Evolutionary conservation across 768 basidiomycete species (phyloP), one percentile per base, ranked within the genome.

Genomic region (Xerocomellus amylosporus): DNA sequence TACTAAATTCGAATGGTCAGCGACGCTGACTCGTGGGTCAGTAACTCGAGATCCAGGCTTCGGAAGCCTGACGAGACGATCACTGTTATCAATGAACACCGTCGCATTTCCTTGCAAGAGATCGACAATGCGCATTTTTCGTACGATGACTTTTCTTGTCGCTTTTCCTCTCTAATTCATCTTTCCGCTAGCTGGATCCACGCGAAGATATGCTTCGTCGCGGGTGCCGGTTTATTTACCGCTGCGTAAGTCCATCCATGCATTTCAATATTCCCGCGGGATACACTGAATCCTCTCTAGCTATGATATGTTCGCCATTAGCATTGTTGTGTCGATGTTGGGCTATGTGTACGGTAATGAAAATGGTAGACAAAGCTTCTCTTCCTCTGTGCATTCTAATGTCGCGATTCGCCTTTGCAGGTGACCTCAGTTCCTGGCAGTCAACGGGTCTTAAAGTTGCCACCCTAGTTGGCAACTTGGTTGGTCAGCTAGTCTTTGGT

Each of bases 141-240:
- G 88, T 90, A 70, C 49, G 86, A 60, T 72, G 41, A 49, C 42
- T 22, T 26, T 33, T 41, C 20, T 8, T 19, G n/a, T 39, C 26
- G 19, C 26, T 28, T 33, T 36, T 46, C 45, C 5, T 50, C 1
- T 46, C 33, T 46, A 15, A 48, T 28, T 14, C 12, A n/a, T 45
- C 37, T 19, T 13, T 42, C 46, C 54, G 41, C 37, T 52, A 88
- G 88, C 15, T 88, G 86, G 84, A 88, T 89, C 75, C 93, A 95
- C 65, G 82, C 83, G 50, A 93, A 88, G 71, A 83, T 86, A 59
- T 83, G 81, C 63, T 61, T 83, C 51, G 75, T 81, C 3, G 71
- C 88, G 6, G 90, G 91, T 61, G 85, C 86, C 15, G 92, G 92
- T 24, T 94, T 95, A 80, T 94, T 93, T 79, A 90, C 93, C 38